These are phyloP conservation scores for Solanum pimpinellifolium DNA, from an alignment of 257 asterid genomes.

Conservation along the genomic window DNA sequence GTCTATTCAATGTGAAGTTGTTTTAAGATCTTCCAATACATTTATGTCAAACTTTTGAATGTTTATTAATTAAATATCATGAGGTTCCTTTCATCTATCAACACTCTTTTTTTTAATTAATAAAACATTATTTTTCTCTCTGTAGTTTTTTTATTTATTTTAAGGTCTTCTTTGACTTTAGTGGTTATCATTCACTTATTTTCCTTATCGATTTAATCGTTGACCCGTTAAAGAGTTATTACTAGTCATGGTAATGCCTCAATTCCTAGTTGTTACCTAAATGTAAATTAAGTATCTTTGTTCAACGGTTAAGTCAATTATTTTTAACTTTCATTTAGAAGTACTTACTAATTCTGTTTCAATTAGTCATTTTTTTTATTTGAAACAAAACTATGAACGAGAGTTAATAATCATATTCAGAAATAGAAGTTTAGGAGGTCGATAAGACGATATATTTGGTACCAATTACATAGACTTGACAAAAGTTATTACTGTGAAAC, in stretches of 20 bases:
- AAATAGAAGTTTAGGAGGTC: background rate
- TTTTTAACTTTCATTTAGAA: background rate
- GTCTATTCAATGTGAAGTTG: background rate
- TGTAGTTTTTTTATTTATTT: background rate
- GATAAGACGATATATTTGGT: background rate
- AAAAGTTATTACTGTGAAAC: no score
- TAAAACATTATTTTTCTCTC: background rate
- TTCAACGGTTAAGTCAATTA: background rate
- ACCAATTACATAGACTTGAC: background rate
- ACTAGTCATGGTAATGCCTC: background rate
- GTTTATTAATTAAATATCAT: background rate
- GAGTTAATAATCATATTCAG: background rate
- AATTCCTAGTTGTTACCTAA: background rate
- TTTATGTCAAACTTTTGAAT: background rate
- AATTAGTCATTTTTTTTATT: background rate
- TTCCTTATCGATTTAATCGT: background rate
- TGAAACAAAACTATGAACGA: background rate
- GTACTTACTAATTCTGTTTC: background rate
- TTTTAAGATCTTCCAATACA: background rate
- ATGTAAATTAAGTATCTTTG: background rate
- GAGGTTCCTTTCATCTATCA: background rate
- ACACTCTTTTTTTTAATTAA: background rate
- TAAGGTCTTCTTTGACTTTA: slow-evolving; percentile 80
- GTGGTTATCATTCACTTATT: background rate
- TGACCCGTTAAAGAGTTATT: background rate